Conservation (phyloP, 768 basidiomycete genomes). For the Hericium coralloides region DNA sequence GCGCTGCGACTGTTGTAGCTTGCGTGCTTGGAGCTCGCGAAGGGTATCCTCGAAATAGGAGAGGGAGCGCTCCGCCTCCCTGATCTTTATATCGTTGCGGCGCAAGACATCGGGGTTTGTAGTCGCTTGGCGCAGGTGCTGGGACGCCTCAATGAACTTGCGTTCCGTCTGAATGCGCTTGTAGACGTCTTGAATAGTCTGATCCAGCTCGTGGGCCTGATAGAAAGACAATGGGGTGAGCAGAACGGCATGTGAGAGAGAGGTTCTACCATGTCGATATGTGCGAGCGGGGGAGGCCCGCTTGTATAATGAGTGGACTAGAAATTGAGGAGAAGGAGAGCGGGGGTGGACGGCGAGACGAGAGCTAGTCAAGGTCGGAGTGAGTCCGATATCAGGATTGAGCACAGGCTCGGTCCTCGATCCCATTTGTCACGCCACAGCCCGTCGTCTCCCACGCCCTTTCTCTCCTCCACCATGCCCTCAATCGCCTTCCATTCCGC, state of each 20-base stretch:
- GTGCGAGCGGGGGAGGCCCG: not conserved
- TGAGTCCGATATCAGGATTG: not conserved
- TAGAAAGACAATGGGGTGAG: not conserved
- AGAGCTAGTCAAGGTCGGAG: not conserved
- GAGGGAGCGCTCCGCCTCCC: constrained; percentile 75
- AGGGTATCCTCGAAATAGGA: constrained; percentile 85
- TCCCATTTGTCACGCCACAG: not conserved
- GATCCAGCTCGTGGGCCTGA: constrained; percentile 60
- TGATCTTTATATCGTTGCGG: constrained; percentile 76
- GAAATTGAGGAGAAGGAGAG: not conserved
- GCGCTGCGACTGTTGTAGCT: constrained; percentile 39
- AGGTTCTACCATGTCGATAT: not conserved
- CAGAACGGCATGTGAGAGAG: not conserved
- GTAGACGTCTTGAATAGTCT: constrained; percentile 88
- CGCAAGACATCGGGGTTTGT: constrained; percentile 80
- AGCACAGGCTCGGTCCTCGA: not conserved
- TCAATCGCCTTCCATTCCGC: constrained; percentile 9
- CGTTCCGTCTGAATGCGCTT: constrained; percentile 88
- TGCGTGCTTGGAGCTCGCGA: constrained; percentile 73
- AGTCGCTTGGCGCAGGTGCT: constrained; percentile 72
- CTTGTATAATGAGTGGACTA: constrained; percentile 1
- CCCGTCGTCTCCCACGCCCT: not conserved
- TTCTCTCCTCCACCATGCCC: constrained; percentile 13
- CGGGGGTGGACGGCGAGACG: not conserved
- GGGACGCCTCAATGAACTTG: constrained; percentile 83